phyloP scores from a whole-genome alignment of 345 rosid genomes.

The Hevea brasiliensis region DNA sequence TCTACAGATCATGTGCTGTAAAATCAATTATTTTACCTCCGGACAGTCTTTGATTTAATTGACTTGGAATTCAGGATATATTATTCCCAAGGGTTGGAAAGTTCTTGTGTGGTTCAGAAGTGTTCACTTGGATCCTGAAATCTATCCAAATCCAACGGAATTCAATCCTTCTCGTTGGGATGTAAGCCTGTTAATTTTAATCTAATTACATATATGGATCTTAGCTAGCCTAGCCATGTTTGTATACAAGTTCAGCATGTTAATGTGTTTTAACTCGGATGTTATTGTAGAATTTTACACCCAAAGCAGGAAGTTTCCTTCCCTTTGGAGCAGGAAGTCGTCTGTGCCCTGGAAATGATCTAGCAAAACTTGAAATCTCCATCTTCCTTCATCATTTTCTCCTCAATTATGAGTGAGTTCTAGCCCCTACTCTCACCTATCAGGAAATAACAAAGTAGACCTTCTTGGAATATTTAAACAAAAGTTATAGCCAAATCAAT shows the following conservation, averaged over 20 bases:
- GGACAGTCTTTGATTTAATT: not conserved
- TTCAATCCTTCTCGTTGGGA: conserved; percentile 92
- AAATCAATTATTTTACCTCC: too few species aligned
- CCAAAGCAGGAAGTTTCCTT: conserved; percentile 71
- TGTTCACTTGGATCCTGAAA: conserved; percentile 64
- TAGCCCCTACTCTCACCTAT: not conserved
- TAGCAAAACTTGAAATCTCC: too few species aligned
- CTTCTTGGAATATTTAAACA: too few species aligned
- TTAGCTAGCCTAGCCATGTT: too few species aligned
- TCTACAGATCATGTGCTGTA: too few species aligned
- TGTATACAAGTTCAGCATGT: not conserved
- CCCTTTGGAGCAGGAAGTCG: conserved; percentile 86
- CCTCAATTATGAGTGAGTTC: conserved; percentile 55
- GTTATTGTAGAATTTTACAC: conserved; percentile 37
- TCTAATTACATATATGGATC: too few species aligned
- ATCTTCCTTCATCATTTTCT: conserved; percentile 84
- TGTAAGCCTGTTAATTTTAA: conserved; percentile 50
- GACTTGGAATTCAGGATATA: conserved; percentile 47
- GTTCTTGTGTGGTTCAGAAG: too few species aligned
- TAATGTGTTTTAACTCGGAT: not conserved
- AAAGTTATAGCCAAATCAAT: too few species aligned
- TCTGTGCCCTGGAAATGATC: conserved; percentile 88
- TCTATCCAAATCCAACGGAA: conserved; percentile 58
- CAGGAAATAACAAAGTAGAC: too few species aligned
- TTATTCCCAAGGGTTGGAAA: conserved; percentile 84